These are phyloP conservation scores for Sugiyamaella novakii DNA, from an alignment of 1,139 yeast species.

Conservation along the genomic window DNA sequence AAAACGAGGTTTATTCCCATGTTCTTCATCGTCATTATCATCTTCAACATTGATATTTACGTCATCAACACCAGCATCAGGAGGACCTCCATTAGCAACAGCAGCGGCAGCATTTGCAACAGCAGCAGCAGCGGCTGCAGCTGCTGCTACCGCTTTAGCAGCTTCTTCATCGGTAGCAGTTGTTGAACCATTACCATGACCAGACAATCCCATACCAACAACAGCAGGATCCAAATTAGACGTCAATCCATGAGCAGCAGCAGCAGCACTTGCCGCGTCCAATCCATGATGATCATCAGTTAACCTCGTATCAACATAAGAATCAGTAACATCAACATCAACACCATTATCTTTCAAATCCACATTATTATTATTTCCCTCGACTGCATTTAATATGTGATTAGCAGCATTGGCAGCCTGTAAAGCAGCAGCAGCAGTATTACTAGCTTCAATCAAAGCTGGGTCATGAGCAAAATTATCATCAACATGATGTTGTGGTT, in stretches of 20 bases:
- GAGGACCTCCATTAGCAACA: neutral
- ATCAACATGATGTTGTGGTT: slow-evolving; percentile 1
- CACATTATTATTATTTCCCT: neutral
- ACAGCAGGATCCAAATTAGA: slow-evolving; percentile 17
- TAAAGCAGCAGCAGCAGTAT: slow-evolving; percentile 17
- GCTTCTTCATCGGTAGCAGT: slow-evolving; percentile 6
- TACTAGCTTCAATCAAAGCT: slow-evolving; percentile 15
- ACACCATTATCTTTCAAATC: slow-evolving; percentile 1
- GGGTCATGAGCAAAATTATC: slow-evolving; percentile 16
- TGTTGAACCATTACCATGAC: neutral
- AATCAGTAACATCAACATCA: slow-evolving; percentile 7
- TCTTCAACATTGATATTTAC: neutral
- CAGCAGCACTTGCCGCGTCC: slow-evolving; percentile 1
- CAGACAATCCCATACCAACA: slow-evolving; percentile 14
- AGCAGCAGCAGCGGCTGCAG: slow-evolving; percentile 3
- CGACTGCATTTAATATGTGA: slow-evolving; percentile 3
- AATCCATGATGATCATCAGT: slow-evolving; percentile 5
- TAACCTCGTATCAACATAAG: slow-evolving; percentile 12
- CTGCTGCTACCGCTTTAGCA: slow-evolving; percentile 10
- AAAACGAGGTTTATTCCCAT: slow-evolving; percentile 16
- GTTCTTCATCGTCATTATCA: neutral
- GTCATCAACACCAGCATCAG: neutral
- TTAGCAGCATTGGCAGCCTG: slow-evolving; percentile 13
- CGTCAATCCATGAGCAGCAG: slow-evolving; percentile 7
- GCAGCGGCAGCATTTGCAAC: slow-evolving; percentile 12